A percentile compares a stretch with the other conserved stretches of the same genome.
Conservation (phyloP, 1,284 basidiomycete genomes). For the Leccinum angustisporum region DNA sequence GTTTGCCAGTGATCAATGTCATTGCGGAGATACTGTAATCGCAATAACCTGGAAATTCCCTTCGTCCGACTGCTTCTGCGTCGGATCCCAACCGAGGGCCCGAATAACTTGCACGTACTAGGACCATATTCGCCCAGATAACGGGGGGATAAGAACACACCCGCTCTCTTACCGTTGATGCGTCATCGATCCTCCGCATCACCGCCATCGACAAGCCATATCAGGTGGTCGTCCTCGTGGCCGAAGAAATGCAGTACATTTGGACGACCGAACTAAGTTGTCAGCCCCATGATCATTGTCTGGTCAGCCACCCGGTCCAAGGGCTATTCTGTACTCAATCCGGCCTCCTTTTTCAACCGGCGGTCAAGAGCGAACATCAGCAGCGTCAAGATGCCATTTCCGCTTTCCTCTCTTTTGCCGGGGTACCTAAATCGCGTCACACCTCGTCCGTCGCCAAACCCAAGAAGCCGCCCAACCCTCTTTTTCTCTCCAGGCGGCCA, state of each 20-base stretch:
- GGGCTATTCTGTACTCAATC: not conserved
- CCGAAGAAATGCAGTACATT: constrained; percentile 1
- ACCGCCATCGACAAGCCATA: constrained; percentile 1
- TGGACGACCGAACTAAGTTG: not conserved
- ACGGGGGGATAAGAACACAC: not conserved
- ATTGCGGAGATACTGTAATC: not conserved
- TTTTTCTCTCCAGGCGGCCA: constrained; percentile 20
- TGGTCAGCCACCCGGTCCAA: constrained; percentile 20
- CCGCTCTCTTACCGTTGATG: not conserved
- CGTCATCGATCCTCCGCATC: not conserved
- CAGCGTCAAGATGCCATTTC: constrained; percentile 12
- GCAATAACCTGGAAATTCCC: not conserved
- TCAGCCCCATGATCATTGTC: constrained; percentile 13
- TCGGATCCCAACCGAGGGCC: not conserved
- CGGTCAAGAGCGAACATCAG: constrained; percentile 1
- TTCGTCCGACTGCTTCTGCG: not conserved
- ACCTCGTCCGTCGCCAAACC: not conserved
- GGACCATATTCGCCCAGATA: not conserved
- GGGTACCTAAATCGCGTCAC: not conserved
- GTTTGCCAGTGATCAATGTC: too few relatives aligned
- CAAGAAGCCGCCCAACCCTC: constrained; percentile 5
- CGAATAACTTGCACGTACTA: not conserved
- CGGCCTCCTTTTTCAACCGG: not conserved
- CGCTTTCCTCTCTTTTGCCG: constrained; percentile 7
- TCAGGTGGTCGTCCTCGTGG: not conserved